Evolutionary conservation across 108 stramenopile species (phyloP).

Genomic region (Conticribra guillardii): DNA sequence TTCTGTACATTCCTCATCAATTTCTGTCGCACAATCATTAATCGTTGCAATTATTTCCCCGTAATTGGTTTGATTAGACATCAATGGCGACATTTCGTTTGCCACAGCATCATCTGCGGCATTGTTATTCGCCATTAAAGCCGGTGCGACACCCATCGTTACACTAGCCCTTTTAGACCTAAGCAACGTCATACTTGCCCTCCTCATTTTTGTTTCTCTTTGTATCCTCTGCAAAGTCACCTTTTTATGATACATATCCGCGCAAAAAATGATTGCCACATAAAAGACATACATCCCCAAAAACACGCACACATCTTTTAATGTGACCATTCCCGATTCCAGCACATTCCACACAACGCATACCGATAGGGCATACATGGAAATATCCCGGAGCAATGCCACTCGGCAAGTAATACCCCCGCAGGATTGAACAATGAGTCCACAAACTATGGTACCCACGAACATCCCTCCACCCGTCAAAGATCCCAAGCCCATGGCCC

Average conservation of each 20-base stretch:
- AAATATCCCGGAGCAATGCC: slow-evolving; percentile 54
- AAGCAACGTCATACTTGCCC: not conserved
- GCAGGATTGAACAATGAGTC: slow-evolving; percentile 37
- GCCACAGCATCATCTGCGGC: not conserved
- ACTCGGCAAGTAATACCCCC: slow-evolving; percentile 49
- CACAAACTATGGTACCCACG: slow-evolving; percentile 60
- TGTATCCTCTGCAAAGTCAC: slow-evolving; percentile 37
- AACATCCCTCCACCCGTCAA: slow-evolving; percentile 81
- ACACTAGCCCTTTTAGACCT: no score
- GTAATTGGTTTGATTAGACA: not conserved
- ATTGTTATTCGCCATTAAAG: no score
- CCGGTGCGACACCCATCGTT: no score
- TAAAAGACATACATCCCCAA: slow-evolving; percentile 45
- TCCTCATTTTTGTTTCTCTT: slow-evolving; percentile 29
- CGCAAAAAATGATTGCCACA: slow-evolving; percentile 38
- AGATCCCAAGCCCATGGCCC: slow-evolving; percentile 57
- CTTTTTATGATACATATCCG: slow-evolving; percentile 57
- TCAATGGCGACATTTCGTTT: not conserved
- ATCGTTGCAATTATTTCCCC: not conserved
- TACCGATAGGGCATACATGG: slow-evolving; percentile 37
- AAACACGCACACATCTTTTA: slow-evolving; percentile 23
- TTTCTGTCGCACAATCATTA: not conserved
- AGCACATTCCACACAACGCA: slow-evolving; percentile 32
- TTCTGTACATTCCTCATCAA: not conserved
- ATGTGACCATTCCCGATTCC: slow-evolving; percentile 27